A percentile compares a stretch with the other conserved stretches of the same genome.
phyloP scores from a whole-genome alignment of 1,139 yeast species.

The Pichia sp. region DNA sequence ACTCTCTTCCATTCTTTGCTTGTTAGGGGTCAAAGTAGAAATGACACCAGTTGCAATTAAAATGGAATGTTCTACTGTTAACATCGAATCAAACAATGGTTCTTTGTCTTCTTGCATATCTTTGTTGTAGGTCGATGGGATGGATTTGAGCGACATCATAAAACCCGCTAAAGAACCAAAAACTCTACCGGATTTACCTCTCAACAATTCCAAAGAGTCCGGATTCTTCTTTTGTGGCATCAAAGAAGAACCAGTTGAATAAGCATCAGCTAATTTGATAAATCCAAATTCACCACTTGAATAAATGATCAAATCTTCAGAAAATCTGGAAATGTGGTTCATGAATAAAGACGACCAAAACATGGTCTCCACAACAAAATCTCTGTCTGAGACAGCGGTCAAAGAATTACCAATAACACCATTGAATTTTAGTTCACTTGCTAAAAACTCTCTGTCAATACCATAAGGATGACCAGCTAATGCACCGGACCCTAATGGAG shows the following conservation, averaged over 20 bases:
- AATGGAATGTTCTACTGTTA: conserved; percentile 88
- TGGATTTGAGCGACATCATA: conserved; percentile 90
- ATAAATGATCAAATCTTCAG: conserved; percentile 91
- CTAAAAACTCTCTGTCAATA: conserved; percentile 85
- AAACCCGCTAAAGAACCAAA: conserved; percentile 94
- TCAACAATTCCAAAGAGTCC: conserved; percentile 84
- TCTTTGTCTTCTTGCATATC: conserved; percentile 99
- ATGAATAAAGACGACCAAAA: conserved; percentile 95
- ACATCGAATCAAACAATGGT: conserved; percentile 85
- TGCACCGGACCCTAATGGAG: conserved; percentile 96
- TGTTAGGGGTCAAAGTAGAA: conserved; percentile 69
- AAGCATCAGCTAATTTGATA: conserved; percentile 88
- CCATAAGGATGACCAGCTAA: conserved; percentile 99
- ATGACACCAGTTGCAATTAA: conserved; percentile 94
- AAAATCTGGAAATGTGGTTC: conserved; percentile 90
- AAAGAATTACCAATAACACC: conserved; percentile 91
- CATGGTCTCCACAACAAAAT: conserved; percentile 92
- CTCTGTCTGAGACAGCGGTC: conserved; percentile 95
- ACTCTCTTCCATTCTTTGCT: conserved; percentile 73
- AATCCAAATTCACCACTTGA: conserved; percentile 98
- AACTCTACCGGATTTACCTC: conserved; percentile 97
- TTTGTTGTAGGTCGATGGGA: conserved; percentile 95
- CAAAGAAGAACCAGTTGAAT: conserved; percentile 94
- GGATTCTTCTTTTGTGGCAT: conserved; percentile 99
- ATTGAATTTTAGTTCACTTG: conserved; percentile 66